phyloP scores from a whole-genome alignment of 495 filamentous ascomycete species.

The Hypoxylon crocopeplum region DNA sequence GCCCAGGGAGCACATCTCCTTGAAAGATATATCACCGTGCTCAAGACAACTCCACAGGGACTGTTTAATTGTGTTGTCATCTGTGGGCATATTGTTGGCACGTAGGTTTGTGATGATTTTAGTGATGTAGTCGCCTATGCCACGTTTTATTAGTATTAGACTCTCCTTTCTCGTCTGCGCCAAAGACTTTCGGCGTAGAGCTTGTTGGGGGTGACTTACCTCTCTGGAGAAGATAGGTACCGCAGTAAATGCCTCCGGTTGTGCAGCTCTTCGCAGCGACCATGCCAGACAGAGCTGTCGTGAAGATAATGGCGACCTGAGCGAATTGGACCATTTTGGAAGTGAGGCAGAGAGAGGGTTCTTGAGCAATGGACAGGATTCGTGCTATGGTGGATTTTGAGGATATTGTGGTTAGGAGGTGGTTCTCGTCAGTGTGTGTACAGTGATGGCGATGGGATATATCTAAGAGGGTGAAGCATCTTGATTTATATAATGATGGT shows the following conservation, averaged over 20 bases:
- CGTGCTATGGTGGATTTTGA: too few species aligned
- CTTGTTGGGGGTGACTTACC: neutral
- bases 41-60: neutral
- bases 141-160: too few species aligned
- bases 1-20: neutral
- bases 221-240: neutral
- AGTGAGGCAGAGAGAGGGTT: too few species aligned
- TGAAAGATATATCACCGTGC: neutral
- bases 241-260: neutral
- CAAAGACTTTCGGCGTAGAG: neutral
- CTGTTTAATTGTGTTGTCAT: neutral
- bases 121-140: neutral
- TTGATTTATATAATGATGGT: too few species aligned
- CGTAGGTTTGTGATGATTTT: neutral
- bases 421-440: too few species aligned
- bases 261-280: neutral
- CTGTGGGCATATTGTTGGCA: neutral
- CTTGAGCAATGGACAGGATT: too few species aligned
- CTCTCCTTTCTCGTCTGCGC: too few species aligned
- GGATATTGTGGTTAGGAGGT: too few species aligned
- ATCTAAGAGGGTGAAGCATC: too few species aligned
- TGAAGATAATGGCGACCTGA: neutral
- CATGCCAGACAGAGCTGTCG: neutral
- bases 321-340: neutral
- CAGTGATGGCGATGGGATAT: too few species aligned